Base-by-base conservation (phyloP, 108 stramenopile genomes). In the Pseudonitzschia multistriata region DNA sequence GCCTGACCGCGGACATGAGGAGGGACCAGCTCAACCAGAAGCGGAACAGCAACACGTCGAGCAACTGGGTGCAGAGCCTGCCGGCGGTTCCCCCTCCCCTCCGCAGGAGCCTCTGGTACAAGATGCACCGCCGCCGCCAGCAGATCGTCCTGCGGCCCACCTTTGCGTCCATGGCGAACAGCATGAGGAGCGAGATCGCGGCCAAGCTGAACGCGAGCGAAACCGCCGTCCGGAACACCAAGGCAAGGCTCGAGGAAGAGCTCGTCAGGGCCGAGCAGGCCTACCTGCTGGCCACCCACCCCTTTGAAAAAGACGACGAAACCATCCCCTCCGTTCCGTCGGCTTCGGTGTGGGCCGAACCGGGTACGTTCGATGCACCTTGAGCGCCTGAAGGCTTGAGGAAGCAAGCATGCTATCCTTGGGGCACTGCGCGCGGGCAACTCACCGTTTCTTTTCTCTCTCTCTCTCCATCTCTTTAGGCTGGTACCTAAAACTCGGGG, bases 131-230 rank as follows among this genome's bases (percentile, higher is more conserved):
- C 0, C 74, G 80, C 4, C 66, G 81, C 17, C 80, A 79, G 42
- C 80, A 81, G 57, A 81, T 85, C 53, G 74, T 81, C 5, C 72
- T 85, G 24, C 59, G 84, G 21, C 84, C 84, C 3, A 65, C 77
- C 3, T 36, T 70, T 28, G 63, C 72, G 21, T 66, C 59, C 13
- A 47, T 78, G 19, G 27, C 71, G 64, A 62, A 37, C 17, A 77
- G 72, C 17, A 37, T 84, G 30, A 57, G 40, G 31, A 56, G 45
- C 17, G 29, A n/a, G 24, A 47, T 67, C 37, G 52, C 19, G 19
- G 24, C 27, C 31, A 75, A 53, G 30, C 34, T 66, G 34, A 69
- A 24, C 30, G 0, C 33, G 37, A 50, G 17, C 31, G 49, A 63
- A 17, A 59, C 11, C 33, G 10, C 47, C 21, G 62, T 7, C 19